A percentile compares a stretch with the other conserved stretches of the same genome.
Conservation (phyloP, 2,329 filamentous ascomycete genomes). For the Alternaria incomplexa region DNA sequence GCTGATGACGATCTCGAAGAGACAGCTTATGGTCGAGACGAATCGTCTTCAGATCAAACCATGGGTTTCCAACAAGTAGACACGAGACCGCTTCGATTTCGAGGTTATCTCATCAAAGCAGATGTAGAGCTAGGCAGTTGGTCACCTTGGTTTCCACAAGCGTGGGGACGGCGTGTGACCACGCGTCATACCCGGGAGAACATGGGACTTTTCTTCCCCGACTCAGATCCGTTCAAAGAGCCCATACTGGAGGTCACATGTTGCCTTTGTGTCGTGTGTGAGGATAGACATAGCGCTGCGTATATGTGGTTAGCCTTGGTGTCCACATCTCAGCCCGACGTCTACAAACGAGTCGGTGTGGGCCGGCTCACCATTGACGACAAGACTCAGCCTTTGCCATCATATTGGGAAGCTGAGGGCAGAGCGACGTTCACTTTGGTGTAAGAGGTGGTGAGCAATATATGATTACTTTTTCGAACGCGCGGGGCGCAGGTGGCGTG, state of each 20-base stretch:
- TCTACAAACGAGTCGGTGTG: neutral
- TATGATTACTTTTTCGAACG: neutral
- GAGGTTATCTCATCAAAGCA: neutral
- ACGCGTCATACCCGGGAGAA: neutral
- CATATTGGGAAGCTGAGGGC: neutral
- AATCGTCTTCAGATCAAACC: neutral
- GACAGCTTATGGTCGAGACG: too few relatives aligned
- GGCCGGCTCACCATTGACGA: neutral
- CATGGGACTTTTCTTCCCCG: neutral
- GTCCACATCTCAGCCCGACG: neutral
- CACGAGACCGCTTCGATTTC: neutral
- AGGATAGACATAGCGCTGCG: too few relatives aligned
- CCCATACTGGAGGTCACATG: neutral
- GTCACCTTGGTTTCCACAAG: neutral
- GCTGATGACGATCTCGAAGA: too few relatives aligned
- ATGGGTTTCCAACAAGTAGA: neutral
- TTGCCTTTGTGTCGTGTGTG: neutral
- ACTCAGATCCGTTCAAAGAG: neutral
- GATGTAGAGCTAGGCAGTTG: neutral
- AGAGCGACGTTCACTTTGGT: neutral
- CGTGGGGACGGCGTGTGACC: neutral
- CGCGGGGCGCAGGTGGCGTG: neutral
- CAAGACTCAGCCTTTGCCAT: neutral
- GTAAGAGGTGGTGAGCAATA: too few relatives aligned
- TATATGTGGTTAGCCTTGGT: neutral